Conservation (phyloP, 2,329 filamentous ascomycete genomes). For the Penicillium sp. region DNA sequence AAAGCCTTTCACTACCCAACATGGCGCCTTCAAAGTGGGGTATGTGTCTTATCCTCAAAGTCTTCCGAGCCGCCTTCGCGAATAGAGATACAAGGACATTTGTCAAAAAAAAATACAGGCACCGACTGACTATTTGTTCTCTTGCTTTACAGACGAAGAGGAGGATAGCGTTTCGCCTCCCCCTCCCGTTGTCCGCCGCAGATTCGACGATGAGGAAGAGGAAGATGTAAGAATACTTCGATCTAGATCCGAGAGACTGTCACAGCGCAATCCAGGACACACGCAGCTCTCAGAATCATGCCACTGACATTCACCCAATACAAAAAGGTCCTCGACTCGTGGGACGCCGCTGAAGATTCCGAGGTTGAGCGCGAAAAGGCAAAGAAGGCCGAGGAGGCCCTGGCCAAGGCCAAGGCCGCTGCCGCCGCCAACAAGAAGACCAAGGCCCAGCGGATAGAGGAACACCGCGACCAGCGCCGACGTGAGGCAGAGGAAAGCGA, state of each 20-base stretch:
- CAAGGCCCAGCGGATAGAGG: constrained; percentile 82
- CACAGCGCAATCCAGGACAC: constrained; percentile 5
- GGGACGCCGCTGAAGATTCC: constrained; percentile 96
- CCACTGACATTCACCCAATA: neutral
- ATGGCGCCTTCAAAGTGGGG: constrained; percentile 57
- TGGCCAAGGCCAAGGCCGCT: constrained; percentile 86
- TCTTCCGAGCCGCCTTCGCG: constrained; percentile 11
- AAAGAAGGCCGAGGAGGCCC: constrained; percentile 80
- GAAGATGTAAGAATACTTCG: constrained; percentile 67
- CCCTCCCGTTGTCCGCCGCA: constrained; percentile 58
- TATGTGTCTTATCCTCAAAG: constrained; percentile 41
- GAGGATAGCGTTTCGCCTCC: constrained; percentile 58
- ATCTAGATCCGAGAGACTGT: neutral
- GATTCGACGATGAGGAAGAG: constrained; percentile 92
- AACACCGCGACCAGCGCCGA: constrained; percentile 68
- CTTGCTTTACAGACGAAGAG: constrained; percentile 24
- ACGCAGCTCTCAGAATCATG: neutral
- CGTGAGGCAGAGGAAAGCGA: constrained; percentile 62
- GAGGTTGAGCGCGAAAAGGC: constrained; percentile 96
- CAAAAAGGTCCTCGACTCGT: constrained; percentile 83
- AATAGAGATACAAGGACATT: neutral
- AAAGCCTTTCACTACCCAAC: constrained; percentile 25
- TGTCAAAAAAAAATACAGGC: neutral
- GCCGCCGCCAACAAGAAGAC: constrained; percentile 89
- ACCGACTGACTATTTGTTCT: constrained; percentile 16